These are phyloP conservation scores for Hyphodiscus hymeniophilus DNA, from an alignment of 495 filamentous ascomycete species.

Conservation along the genomic window DNA sequence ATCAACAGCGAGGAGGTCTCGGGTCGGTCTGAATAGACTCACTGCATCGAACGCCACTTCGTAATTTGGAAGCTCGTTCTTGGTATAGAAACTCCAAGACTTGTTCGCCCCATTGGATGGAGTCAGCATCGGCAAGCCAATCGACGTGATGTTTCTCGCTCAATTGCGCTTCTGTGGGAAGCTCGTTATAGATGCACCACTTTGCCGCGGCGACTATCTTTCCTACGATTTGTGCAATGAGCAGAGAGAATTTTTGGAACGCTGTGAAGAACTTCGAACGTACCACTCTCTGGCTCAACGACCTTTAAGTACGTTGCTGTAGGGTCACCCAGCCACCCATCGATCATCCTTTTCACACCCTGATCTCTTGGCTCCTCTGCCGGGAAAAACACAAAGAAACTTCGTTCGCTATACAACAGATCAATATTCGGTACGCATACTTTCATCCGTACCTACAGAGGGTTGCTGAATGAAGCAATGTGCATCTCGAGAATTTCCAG, in stretches of 20 bases:
- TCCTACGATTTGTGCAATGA: not conserved
- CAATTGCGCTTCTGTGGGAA: not conserved
- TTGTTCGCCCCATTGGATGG: not conserved
- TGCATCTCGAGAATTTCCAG: constrained; percentile 4
- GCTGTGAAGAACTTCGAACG: not conserved
- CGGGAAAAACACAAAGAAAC: constrained; percentile 2
- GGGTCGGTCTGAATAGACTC: not conserved
- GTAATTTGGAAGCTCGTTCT: not conserved
- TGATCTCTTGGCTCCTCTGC: constrained; percentile 2
- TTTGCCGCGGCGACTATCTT: too few relatives aligned
- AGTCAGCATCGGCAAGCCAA: constrained; percentile 3
- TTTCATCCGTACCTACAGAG: constrained; percentile 1
- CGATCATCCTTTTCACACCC: constrained; percentile 4
- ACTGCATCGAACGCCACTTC: too few relatives aligned
- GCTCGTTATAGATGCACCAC: constrained; percentile 2
- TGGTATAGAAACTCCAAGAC: constrained; percentile 1
- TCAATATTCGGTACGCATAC: not conserved
- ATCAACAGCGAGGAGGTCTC: not conserved
- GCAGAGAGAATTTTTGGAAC: not conserved
- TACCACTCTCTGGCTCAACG: constrained; percentile 5
- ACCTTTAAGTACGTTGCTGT: constrained; percentile 5
- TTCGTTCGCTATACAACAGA: constrained; percentile 1
- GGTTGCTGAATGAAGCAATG: constrained; percentile 1
- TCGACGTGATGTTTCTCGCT: not conserved
- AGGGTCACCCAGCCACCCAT: constrained; percentile 4